Conservation (phyloP, 148 eudicot genomes). For the Gaultheria prostrata region DNA sequence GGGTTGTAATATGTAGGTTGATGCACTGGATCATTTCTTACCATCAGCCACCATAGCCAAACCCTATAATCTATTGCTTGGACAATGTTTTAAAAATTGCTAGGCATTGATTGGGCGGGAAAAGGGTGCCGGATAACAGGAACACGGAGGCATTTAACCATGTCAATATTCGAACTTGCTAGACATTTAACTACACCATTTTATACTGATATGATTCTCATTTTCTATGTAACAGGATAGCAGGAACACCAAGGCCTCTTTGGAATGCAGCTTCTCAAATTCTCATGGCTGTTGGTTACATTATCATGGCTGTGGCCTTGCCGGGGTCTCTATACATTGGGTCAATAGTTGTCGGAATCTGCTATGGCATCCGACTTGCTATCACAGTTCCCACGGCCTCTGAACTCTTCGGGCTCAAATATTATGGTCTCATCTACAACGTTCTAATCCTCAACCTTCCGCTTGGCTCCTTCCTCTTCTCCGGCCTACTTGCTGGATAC, state of each 20-base stretch:
- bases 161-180: not conserved
- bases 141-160: too few species aligned
- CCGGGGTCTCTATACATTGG: constrained; percentile 88
- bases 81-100: too few species aligned
- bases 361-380: constrained; percentile 89
- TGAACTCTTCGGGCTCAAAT: constrained; percentile 86
- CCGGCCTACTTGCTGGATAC: constrained; percentile 85
- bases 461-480: constrained; percentile 91
- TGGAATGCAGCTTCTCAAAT: constrained; percentile 95
- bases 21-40: too few species aligned
- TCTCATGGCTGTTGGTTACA: constrained; percentile 63
- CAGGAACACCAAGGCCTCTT: constrained; percentile 77
- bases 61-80: not conserved
- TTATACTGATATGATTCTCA: not conserved
- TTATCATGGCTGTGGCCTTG: constrained; percentile 66
- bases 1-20: too few species aligned
- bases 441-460: constrained; percentile 83
- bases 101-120: too few species aligned
- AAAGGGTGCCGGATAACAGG: too few species aligned
- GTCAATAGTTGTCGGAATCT: constrained; percentile 71
- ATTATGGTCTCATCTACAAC: constrained; percentile 90
- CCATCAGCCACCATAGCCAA: too few species aligned
- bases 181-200: not conserved
- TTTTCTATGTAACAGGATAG: constrained; percentile 45
- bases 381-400: constrained; percentile 91